Evolutionary conservation across 2,329 filamentous ascomycete species (phyloP).

Genomic region (Fusarium sp.): DNA sequence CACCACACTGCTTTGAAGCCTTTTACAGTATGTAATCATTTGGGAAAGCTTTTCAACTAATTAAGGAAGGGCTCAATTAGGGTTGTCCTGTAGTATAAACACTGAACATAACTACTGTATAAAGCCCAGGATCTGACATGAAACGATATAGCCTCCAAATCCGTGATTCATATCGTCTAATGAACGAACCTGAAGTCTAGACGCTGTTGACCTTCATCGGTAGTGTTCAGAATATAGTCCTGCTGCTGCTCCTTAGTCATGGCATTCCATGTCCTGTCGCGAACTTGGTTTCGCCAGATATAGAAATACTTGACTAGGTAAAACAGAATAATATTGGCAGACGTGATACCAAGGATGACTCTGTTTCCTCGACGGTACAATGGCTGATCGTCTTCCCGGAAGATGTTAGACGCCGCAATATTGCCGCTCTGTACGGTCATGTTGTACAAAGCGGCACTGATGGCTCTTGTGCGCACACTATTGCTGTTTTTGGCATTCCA

Average conservation of each 20-base stretch:
- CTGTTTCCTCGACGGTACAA: conserved; percentile 63
- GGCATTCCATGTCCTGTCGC: conserved; percentile 57
- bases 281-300: conserved; percentile 58
- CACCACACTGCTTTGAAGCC: neutral
- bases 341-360: conserved; percentile 59
- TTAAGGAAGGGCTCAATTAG: neutral
- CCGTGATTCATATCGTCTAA: conserved; percentile 38
- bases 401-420: conserved; percentile 57
- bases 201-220: conserved; percentile 65
- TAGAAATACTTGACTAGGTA: conserved; percentile 60
- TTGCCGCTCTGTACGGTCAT: conserved; percentile 60
- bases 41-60: neutral
- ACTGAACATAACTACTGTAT: neutral
- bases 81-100: neutral
- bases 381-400: conserved; percentile 63
- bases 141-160: neutral
- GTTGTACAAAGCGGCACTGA: conserved; percentile 71
- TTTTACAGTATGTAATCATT: neutral
- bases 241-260: conserved; percentile 59
- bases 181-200: conserved; percentile 65
- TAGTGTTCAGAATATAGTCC: conserved; percentile 60
- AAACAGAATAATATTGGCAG: conserved; percentile 60
- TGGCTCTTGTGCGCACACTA: conserved; percentile 69
- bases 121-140: neutral
- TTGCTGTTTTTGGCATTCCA: conserved; percentile 72